A percentile compares a stretch with the other conserved stretches of the same genome.
These are phyloP conservation scores for Beta lomatogona DNA, from an alignment of 179 eudicot genomes.

Conservation along the genomic window DNA sequence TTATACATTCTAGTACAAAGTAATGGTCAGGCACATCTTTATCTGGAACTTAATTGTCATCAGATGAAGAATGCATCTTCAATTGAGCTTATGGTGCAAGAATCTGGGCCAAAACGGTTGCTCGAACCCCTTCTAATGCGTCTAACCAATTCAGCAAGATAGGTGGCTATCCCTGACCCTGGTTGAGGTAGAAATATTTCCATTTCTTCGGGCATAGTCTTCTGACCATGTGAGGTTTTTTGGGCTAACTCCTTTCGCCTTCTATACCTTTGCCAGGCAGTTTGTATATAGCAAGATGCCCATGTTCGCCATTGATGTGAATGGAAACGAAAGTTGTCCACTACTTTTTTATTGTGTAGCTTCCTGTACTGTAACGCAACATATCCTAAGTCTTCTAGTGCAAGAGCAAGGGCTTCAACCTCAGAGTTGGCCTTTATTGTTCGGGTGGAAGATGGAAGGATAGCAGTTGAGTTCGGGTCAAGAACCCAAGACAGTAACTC, in stretches of 20 bases:
- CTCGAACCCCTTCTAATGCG: constrained; percentile 45
- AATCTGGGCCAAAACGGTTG: constrained; percentile 38
- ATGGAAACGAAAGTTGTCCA: constrained; percentile 38
- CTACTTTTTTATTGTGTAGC: constrained; percentile 37
- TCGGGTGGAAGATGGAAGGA: constrained; percentile 40
- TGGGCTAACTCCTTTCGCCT: constrained; percentile 28
- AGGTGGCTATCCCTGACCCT: constrained; percentile 37
- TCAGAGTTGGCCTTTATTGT: constrained; percentile 36
- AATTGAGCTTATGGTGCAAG: constrained; percentile 11
- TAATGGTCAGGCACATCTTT: neutral
- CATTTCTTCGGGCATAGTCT: neutral
- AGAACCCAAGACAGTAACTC: constrained; percentile 48
- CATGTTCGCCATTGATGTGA: constrained; percentile 49
- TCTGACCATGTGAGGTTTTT: constrained; percentile 14
- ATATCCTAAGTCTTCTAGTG: constrained; percentile 41
- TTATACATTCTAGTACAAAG: too few species aligned
- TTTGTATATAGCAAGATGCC: constrained; percentile 45
- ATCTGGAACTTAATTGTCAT: too few species aligned
- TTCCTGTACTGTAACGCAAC: constrained; percentile 40
- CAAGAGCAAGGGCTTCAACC: constrained; percentile 44
- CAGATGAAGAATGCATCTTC: neutral
- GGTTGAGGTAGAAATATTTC: constrained; percentile 27
- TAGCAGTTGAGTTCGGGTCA: constrained; percentile 23
- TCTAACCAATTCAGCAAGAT: constrained; percentile 42
- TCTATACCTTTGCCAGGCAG: constrained; percentile 36